phyloP scores from a whole-genome alignment of 345 rosid species.

The Dimocarpus longan region DNA sequence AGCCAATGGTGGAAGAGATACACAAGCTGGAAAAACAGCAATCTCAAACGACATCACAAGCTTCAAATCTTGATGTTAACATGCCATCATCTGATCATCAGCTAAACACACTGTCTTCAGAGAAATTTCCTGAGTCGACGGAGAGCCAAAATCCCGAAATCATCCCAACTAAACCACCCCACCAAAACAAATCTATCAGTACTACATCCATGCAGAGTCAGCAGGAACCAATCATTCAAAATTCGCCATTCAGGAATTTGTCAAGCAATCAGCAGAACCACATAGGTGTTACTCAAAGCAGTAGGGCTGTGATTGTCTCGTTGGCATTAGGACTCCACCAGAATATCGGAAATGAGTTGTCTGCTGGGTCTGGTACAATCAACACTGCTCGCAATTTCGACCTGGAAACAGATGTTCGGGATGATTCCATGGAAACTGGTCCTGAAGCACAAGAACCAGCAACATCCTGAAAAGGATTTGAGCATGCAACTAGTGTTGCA shows the following conservation, averaged over 20 bases:
- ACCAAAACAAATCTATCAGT: conserved; percentile 13
- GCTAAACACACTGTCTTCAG: not conserved
- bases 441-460: conserved; percentile 18
- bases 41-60: conserved; percentile 18
- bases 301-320: conserved; percentile 18
- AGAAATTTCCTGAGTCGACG: not conserved
- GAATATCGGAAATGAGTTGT: conserved; percentile 24
- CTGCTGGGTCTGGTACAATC: conserved; percentile 3
- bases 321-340: conserved; percentile 36
- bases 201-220: not conserved
- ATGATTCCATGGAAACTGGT: conserved; percentile 9
- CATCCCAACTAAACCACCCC: conserved; percentile 23
- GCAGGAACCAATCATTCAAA: not conserved
- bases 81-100: conserved; percentile 13
- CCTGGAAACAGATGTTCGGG: conserved; percentile 21
- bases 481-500: conserved; percentile 26
- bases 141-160: conserved; percentile 6
- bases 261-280: conserved; percentile 13
- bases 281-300: conserved; percentile 10
- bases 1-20: conserved; percentile 54
- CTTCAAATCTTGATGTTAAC: conserved; percentile 7
- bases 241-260: conserved; percentile 10
- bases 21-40: conserved; percentile 38
- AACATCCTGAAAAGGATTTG: conserved; percentile 26
- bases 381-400: conserved; percentile 19